Evolutionary conservation across 2,329 filamentous ascomycete genomes (phyloP).

Genomic region (Arthrinium phaeospermum): DNA sequence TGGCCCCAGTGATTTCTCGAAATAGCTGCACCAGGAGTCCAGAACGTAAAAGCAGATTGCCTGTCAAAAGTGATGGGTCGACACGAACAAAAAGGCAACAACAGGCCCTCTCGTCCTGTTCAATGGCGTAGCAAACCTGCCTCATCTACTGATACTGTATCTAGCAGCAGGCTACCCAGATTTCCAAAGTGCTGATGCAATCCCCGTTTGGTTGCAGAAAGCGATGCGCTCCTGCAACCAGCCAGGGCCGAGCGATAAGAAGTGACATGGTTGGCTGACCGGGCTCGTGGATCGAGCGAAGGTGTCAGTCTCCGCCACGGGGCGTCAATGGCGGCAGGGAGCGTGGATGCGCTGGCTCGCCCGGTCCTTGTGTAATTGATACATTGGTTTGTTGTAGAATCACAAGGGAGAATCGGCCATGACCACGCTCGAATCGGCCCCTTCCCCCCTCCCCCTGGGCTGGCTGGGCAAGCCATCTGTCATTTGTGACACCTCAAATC

Average conservation of each 20-base stretch:
- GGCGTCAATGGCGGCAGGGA: constrained; percentile 13
- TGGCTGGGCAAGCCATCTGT: background rate
- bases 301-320: background rate
- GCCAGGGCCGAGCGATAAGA: background rate
- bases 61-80: constrained; percentile 11
- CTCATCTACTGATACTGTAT: background rate
- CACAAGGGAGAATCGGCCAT: constrained; percentile 10
- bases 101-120: background rate
- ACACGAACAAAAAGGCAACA: no score
- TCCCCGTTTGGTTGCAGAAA: background rate
- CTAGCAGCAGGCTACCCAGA: background rate
- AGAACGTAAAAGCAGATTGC: background rate
- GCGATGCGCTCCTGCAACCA: background rate
- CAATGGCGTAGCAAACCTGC: background rate
- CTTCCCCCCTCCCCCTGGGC: background rate
- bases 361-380: constrained; percentile 7
- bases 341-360: constrained; percentile 5
- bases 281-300: background rate
- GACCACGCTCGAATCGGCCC: background rate
- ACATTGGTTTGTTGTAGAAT: background rate
- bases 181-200: background rate
- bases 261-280: background rate
- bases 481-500: constrained; percentile 14
- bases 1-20: background rate
- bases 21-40: background rate